Conservation (phyloP, 371 early-diverging fungal species). For the Lichtheimia ornata region DNA sequence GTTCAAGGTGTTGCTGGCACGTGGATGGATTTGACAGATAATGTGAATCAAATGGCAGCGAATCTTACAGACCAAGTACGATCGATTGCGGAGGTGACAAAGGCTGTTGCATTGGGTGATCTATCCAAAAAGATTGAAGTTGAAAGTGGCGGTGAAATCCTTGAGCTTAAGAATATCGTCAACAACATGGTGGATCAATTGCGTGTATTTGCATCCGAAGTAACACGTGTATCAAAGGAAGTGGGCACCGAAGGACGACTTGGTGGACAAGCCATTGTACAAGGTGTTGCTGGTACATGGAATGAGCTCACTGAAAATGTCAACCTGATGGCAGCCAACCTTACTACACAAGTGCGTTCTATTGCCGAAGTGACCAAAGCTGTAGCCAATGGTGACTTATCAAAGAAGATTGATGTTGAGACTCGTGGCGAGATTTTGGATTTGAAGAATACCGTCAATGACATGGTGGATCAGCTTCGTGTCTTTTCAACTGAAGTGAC, state of each 20-base stretch:
- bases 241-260: conserved; percentile 64
- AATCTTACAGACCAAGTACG: conserved; percentile 1
- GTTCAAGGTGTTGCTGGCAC: conserved; percentile 5
- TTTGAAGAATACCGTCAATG: conserved; percentile 65
- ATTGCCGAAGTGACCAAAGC: conserved; percentile 64
- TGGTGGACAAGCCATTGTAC: conserved; percentile 53
- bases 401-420: conserved; percentile 55
- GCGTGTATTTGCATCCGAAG: conserved; percentile 55
- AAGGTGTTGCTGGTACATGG: conserved; percentile 64
- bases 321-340: conserved; percentile 58
- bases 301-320: conserved; percentile 62
- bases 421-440: conserved; percentile 61
- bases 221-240: conserved; percentile 58
- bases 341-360: conserved; percentile 65
- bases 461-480: conserved; percentile 54
- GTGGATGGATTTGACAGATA: conserved; percentile 44
- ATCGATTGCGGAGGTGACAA: conserved; percentile 24
- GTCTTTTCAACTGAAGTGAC: conserved; percentile 39
- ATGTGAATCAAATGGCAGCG: conserved; percentile 32
- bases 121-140: conserved; percentile 23
- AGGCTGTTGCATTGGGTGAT: conserved; percentile 31
- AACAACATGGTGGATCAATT: conserved; percentile 29
- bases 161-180: conserved; percentile 21
- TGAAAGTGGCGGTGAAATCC: conserved; percentile 24
- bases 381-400: conserved; percentile 65